Evolutionary conservation across 1,284 basidiomycete species (phyloP).

Genomic region (Cutaneotrichosporon arboriforme): DNA sequence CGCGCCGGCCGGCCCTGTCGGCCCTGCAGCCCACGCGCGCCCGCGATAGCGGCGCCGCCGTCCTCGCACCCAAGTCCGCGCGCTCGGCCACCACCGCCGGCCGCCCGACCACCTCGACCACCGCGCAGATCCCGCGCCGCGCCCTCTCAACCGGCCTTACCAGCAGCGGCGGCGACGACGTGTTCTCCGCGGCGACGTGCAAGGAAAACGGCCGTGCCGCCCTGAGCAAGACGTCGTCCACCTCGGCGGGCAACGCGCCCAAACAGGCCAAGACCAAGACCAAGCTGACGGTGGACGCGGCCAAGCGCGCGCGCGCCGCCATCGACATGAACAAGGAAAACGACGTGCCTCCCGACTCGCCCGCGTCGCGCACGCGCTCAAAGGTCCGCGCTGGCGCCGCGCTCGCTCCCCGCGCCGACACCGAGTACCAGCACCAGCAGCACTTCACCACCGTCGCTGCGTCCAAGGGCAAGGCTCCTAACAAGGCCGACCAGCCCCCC

Average conservation of each 20-base stretch:
- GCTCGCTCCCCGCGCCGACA: too few relatives aligned
- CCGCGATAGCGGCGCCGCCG: background rate
- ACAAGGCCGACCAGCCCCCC: too few relatives aligned
- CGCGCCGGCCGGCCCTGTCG: background rate
- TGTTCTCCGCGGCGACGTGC: constrained; percentile 6
- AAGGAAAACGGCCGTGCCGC: too few relatives aligned
- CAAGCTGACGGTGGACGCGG: too few relatives aligned
- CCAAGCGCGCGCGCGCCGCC: background rate
- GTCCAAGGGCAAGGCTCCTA: too few relatives aligned
- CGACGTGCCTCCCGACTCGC: constrained; percentile 15
- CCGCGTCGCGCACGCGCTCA: constrained; percentile 20
- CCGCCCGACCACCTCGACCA: background rate
- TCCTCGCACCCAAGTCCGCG: background rate
- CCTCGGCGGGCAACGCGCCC: too few relatives aligned
- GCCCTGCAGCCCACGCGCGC: background rate
- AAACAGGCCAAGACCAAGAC: too few relatives aligned
- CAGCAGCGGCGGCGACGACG: constrained; percentile 3
- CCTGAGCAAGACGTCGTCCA: too few relatives aligned
- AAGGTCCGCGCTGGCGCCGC: background rate
- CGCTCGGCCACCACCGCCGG: background rate
- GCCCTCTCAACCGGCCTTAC: background rate
- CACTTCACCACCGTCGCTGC: too few relatives aligned
- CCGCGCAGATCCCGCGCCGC: background rate
- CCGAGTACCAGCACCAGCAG: too few relatives aligned
- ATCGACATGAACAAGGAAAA: constrained; percentile 30